These are phyloP conservation scores for Prunella vulgaris DNA, from an alignment of 257 asterid species.

Conservation along the genomic window DNA sequence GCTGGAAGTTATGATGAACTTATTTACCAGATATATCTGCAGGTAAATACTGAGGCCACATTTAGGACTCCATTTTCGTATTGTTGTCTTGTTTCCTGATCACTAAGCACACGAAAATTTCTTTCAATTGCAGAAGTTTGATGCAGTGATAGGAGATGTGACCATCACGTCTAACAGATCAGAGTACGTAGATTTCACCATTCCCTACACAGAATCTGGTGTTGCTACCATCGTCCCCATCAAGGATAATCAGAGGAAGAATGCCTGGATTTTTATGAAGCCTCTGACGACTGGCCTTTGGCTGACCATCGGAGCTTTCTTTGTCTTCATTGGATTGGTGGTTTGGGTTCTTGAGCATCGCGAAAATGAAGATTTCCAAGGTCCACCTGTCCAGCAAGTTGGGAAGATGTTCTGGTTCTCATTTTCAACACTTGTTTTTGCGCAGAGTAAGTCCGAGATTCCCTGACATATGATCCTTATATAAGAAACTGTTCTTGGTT, in stretches of 20 bases:
- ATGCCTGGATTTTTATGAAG: constrained; percentile 49
- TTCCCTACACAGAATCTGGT: constrained; percentile 40
- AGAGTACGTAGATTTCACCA: constrained; percentile 30
- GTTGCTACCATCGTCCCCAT: constrained; percentile 31
- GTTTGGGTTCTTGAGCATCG: constrained; percentile 58
- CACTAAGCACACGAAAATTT: background rate
- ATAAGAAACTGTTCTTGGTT: background rate
- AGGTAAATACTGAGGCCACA: constrained; percentile 18
- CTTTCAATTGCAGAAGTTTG: background rate
- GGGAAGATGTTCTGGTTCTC: constrained; percentile 53
- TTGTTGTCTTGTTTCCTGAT: background rate
- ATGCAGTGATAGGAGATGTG: constrained; percentile 43
- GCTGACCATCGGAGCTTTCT: constrained; percentile 41
- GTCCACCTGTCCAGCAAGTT: constrained; percentile 39
- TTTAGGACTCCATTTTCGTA: background rate
- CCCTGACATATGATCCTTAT: background rate
- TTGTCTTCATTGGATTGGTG: constrained; percentile 41
- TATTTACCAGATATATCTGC: constrained; percentile 23
- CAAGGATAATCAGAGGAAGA: constrained; percentile 29
- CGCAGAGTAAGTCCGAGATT: constrained; percentile 41
- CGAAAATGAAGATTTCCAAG: constrained; percentile 39
- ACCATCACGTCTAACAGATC: constrained; percentile 32
- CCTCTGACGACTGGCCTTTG: constrained; percentile 41
- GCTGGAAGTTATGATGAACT: constrained; percentile 29
- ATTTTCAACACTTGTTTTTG: constrained; percentile 51